Conservation (phyloP, 2,329 filamentous ascomycete species). For the Alternaria hordeiaustralica region DNA sequence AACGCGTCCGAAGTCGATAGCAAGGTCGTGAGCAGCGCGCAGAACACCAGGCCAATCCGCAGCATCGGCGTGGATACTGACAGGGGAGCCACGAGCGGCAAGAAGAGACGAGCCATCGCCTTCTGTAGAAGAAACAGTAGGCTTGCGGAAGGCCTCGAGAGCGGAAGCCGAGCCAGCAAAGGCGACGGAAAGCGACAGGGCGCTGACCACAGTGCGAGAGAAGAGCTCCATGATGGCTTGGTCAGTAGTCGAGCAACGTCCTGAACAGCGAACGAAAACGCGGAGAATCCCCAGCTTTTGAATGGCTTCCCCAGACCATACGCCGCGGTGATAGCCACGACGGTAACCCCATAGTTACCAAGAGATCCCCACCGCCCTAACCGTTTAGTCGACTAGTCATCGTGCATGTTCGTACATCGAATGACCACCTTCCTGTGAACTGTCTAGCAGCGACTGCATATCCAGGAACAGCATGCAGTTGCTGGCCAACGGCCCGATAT, state of each 20-base stretch:
- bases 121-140: conserved; percentile 56
- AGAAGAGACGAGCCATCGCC: conserved; percentile 46
- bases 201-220: conserved; percentile 31
- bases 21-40: conserved; percentile 70
- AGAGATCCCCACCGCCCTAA: conserved; percentile 10
- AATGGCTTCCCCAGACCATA: conserved; percentile 5
- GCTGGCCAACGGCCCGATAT: conserved; percentile 26
- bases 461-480: conserved; percentile 12
- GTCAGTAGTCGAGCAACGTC: conserved; percentile 10
- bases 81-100: conserved; percentile 37
- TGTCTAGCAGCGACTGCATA: conserved; percentile 1
- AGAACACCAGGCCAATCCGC: conserved; percentile 72
- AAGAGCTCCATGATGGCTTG: conserved; percentile 38
- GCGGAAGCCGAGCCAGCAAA: conserved; percentile 37
- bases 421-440: background rate
- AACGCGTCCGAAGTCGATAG: conserved; percentile 72
- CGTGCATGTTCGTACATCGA: conserved; percentile 3
- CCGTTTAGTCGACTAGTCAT: conserved; percentile 28
- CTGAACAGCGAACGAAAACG: conserved; percentile 5
- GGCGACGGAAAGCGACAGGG: conserved; percentile 33
- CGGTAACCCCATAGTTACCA: conserved; percentile 9
- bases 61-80: conserved; percentile 43
- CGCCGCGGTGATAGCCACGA: conserved; percentile 8
- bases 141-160: conserved; percentile 54
- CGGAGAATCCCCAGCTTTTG: conserved; percentile 21